Conservation (phyloP, 2,329 filamentous ascomycete species). For the Ophiocordyceps unilateralis region DNA sequence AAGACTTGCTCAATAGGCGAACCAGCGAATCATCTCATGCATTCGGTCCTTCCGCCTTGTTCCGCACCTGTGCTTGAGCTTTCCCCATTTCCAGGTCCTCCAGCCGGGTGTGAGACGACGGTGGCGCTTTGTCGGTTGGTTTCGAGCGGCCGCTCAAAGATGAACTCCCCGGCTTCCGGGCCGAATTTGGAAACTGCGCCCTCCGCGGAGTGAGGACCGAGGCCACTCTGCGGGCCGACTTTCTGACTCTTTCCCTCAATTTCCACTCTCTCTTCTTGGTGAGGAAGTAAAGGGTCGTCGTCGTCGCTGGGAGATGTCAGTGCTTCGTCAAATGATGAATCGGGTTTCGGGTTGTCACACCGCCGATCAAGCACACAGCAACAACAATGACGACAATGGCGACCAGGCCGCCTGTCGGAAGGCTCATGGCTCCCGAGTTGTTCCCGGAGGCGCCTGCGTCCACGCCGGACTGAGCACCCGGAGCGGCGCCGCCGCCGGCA, state of each 20-base stretch:
- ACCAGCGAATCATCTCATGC: not conserved
- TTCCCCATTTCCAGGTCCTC: conserved; percentile 44
- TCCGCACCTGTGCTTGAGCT: conserved; percentile 18
- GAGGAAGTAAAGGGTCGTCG: conserved; percentile 54
- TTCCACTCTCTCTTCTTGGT: conserved; percentile 80
- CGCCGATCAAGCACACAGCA: conserved; percentile 47
- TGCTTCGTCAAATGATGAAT: not conserved
- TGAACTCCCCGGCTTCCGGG: conserved; percentile 24
- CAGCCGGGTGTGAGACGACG: conserved; percentile 35
- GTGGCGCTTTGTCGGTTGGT: conserved; percentile 36
- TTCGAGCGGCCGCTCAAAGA: conserved; percentile 22
- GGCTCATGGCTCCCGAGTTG: conserved; percentile 34
- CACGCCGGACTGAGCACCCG: conserved; percentile 23
- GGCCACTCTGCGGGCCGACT: conserved; percentile 46
- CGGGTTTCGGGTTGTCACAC: conserved; percentile 27
- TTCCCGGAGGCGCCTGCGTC: conserved; percentile 50
- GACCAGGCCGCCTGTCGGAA: conserved; percentile 53
- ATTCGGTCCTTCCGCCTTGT: conserved; percentile 11
- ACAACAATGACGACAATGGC: conserved; percentile 61
- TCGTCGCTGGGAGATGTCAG: conserved; percentile 31
- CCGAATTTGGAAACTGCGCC: conserved; percentile 40
- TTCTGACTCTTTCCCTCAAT: conserved; percentile 52
- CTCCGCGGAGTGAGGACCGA: conserved; percentile 45
- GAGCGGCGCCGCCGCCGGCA: conserved; percentile 16
- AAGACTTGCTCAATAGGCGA: not conserved